phyloP scores from a whole-genome alignment of 116 monocot genomes.

The Papilionanthe hybrid region DNA sequence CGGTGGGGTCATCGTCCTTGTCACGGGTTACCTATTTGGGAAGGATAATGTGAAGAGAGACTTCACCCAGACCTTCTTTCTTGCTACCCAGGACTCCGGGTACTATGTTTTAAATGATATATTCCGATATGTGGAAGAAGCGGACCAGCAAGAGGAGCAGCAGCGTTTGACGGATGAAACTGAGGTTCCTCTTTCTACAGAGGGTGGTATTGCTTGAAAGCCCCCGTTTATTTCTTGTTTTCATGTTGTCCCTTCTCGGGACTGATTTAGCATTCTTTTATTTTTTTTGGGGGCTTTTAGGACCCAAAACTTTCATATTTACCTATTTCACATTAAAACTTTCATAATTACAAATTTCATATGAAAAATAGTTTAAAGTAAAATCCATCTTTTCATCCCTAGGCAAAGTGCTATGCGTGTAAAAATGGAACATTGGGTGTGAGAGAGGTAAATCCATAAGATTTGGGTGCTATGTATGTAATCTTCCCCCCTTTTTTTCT shows the following conservation, averaged over 20 bases:
- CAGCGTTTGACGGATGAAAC: slow-evolving; percentile 25
- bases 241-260: not conserved
- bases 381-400: too few species aligned
- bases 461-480: too few species aligned
- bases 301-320: too few species aligned
- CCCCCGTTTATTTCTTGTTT: not conserved
- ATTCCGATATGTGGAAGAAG: slow-evolving; percentile 53
- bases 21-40: slow-evolving; percentile 69
- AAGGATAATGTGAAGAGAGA: slow-evolving; percentile 45
- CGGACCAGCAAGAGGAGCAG: slow-evolving; percentile 11
- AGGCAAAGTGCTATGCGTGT: too few species aligned
- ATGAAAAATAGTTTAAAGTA: too few species aligned
- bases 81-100: slow-evolving; percentile 88
- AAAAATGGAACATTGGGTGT: too few species aligned
- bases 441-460: too few species aligned
- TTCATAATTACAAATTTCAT: too few species aligned
- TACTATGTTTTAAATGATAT: slow-evolving; percentile 96
- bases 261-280: not conserved
- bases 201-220: slow-evolving; percentile 20
- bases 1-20: slow-evolving; percentile 80
- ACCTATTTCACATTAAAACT: too few species aligned
- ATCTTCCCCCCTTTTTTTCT: not conserved
- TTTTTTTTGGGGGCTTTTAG: not conserved
- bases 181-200: slow-evolving; percentile 6
- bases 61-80: slow-evolving; percentile 91